Conservation (phyloP, 495 filamentous ascomycete genomes). For the Penicillium cinerascens region DNA sequence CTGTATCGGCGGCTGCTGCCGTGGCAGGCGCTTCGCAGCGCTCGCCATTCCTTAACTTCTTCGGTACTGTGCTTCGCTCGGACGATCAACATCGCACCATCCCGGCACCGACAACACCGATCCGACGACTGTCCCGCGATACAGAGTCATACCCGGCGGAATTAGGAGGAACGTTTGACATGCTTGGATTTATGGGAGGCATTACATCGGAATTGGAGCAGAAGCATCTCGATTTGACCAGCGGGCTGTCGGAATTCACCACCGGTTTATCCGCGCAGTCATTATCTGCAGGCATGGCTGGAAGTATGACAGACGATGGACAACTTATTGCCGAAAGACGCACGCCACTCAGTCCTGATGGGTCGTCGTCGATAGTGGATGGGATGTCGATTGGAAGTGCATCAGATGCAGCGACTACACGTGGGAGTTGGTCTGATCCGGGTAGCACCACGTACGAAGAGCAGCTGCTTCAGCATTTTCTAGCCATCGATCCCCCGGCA, state of each 20-base stretch:
- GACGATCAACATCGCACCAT: slow-evolving; percentile 22
- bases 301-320: slow-evolving; percentile 6
- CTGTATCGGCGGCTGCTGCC: slow-evolving; percentile 6
- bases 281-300: slow-evolving; percentile 1
- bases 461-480: slow-evolving; percentile 33
- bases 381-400: slow-evolving; percentile 14
- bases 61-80: slow-evolving; percentile 31
- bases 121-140: slow-evolving; percentile 8
- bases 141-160: slow-evolving; percentile 16
- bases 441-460: slow-evolving; percentile 28
- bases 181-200: slow-evolving; percentile 40
- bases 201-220: slow-evolving; percentile 40
- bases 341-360: slow-evolving; percentile 16
- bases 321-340: slow-evolving; percentile 8
- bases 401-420: slow-evolving; percentile 14
- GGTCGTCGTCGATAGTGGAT: slow-evolving; percentile 12
- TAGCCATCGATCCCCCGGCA: slow-evolving; percentile 32
- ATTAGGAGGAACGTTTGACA: slow-evolving; percentile 30
- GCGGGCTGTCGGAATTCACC: slow-evolving; percentile 19
- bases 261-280: slow-evolving; percentile 14
- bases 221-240: slow-evolving; percentile 36
- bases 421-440: slow-evolving; percentile 21
- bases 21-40: slow-evolving; percentile 13
- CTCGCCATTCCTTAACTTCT: slow-evolving; percentile 30
- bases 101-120: slow-evolving; percentile 8